These are phyloP conservation scores for Yamadazyma insecticola DNA, from an alignment of 805 yeast genomes.

Conservation along the genomic window DNA sequence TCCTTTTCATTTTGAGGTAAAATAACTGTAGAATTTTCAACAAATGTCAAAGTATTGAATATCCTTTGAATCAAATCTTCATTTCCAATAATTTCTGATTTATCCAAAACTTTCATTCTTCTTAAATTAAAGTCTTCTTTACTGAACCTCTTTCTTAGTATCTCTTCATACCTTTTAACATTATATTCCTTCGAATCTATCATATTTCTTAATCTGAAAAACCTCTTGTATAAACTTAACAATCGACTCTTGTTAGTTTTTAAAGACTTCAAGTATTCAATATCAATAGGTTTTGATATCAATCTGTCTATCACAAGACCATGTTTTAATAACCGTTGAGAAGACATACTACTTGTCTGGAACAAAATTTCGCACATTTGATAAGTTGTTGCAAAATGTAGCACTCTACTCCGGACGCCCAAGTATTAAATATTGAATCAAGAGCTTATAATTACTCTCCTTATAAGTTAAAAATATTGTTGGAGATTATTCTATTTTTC, in stretches of 20 bases:
- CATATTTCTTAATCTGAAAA: slow-evolving; percentile 26
- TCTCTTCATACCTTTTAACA: slow-evolving; percentile 13
- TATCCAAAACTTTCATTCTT: slow-evolving; percentile 12
- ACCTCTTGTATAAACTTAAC: slow-evolving; percentile 24
- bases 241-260: slow-evolving; percentile 7
- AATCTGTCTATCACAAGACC: too few relatives aligned
- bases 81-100: slow-evolving; percentile 4
- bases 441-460: too few relatives aligned
- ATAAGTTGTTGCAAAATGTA: too few relatives aligned
- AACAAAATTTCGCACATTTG: too few relatives aligned
- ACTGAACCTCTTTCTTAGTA: slow-evolving; percentile 24
- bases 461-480: too few relatives aligned
- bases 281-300: background rate
- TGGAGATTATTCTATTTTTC: too few relatives aligned
- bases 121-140: slow-evolving; percentile 14
- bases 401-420: too few relatives aligned
- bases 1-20: slow-evolving; percentile 7
- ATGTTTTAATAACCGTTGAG: too few relatives aligned
- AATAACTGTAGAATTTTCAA: slow-evolving; percentile 26
- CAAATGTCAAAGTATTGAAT: slow-evolving; percentile 25
- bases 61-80: slow-evolving; percentile 16
- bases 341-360: too few relatives aligned
- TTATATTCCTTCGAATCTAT: slow-evolving; percentile 12
- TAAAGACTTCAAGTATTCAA: background rate
- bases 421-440: too few relatives aligned